Percentiles rank a stretch among this genome's conserved stretches.
These are phyloP conservation scores for Begonia masoniana DNA, from an alignment of 306 rosid species.

Conservation along the genomic window DNA sequence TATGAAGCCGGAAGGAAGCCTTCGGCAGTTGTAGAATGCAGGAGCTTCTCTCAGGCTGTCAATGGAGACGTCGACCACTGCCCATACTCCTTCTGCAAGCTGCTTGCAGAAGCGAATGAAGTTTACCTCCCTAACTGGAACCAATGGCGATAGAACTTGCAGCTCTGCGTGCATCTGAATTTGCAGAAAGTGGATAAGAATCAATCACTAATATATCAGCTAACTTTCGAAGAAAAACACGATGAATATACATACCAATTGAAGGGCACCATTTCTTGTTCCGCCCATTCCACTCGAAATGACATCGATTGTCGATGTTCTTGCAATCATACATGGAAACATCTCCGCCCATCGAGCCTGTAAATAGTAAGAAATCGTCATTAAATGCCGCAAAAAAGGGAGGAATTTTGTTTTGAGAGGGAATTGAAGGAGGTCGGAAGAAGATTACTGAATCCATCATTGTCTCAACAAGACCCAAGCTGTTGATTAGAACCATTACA, in stretches of 20 bases:
- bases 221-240: neutral
- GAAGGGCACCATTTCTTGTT: constrained; percentile 81
- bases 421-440: constrained; percentile 14
- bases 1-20: constrained; percentile 93
- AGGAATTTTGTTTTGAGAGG: constrained; percentile 26
- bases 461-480: constrained; percentile 74
- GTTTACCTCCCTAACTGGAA: constrained; percentile 73
- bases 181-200: neutral
- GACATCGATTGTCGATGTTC: constrained; percentile 54
- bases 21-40: constrained; percentile 38
- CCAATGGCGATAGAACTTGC: constrained; percentile 90
- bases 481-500: constrained; percentile 68
- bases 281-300: constrained; percentile 75
- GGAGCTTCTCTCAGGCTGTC: constrained; percentile 50
- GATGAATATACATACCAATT: constrained; percentile 34
- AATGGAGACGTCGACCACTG: constrained; percentile 74
- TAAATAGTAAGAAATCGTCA: neutral
- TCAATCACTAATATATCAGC: neutral
- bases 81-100: constrained; percentile 91
- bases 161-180: constrained; percentile 85
- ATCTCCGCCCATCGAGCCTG: constrained; percentile 91
- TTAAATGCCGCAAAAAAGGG: constrained; percentile 11
- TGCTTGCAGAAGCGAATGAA: constrained; percentile 93
- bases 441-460: constrained; percentile 74
- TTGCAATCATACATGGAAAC: constrained; percentile 75